Evolutionary conservation across 805 yeast genomes (phyloP), one percentile per base, ranked within the genome.

Genomic region (Nakazawaea wyomingensis): DNA sequence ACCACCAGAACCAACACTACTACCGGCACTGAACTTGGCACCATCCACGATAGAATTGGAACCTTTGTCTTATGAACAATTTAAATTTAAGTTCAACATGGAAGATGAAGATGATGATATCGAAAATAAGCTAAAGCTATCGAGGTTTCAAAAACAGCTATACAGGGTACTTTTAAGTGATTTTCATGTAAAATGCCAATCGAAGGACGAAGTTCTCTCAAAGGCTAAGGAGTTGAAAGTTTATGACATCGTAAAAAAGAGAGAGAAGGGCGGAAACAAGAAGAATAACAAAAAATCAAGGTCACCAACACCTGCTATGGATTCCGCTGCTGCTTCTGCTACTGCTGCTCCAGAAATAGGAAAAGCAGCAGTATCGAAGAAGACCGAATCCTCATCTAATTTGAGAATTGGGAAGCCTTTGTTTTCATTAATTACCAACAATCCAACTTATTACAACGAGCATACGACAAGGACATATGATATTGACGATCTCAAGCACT

Each of bases 391-490:
- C n/a, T n/a, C n/a, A n/a, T n/a, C n/a, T n/a, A n/a, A n/a, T n/a
- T n/a, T n/a, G 36, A 34, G 7, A 19, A 7, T 9, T 19, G 17
- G 36, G 20, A 34, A 20, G 24, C 30, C 14, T 35, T 30, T 8
- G 20, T 35, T n/a, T 10, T 26, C 42, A 4, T 33, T 43, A 8
- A 13, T 37, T 16, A 21, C 41, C 10, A 43, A 43, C 18, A 43
- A 37, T 18, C 38, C 37, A 11, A 30, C 14, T 3, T 37, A 27
- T 35, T 43, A 43, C 27, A 5, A 14, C 10, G 29, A 33, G 24
- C 38, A 37, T 13, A 37, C 41, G 17, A 16, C 29, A 9, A 37
- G 41, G 17, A 21, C 24, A 5, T 37, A 33, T 18, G n/a, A 8
- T 7, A n/a, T 37, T 4, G 10, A 17, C 18, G 41, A 37, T 13